Base-by-base conservation (phyloP, 2,329 filamentous ascomycete genomes). In the Claviceps pusilla region DNA sequence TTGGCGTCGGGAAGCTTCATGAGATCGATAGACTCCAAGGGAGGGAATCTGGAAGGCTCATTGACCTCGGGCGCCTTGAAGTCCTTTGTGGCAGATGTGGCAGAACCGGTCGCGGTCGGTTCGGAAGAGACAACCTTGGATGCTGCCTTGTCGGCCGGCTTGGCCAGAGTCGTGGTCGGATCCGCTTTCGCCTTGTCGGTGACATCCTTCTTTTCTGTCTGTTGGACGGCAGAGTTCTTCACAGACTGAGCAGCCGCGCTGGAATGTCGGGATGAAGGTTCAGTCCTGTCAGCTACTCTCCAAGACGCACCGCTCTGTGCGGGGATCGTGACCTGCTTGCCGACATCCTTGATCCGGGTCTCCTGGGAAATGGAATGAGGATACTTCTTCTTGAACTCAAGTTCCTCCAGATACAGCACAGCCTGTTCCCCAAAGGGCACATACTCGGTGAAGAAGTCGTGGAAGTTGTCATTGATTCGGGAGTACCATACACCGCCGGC, bases 371-470 rank as follows among this genome's bases (percentile, higher is more conserved):
- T 55, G 60, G 70, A 73, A 64, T 70, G 73, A 61, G 72, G 79
- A 74, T 95, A 96, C 55, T 87, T 83, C 71, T 86, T 89, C 66
- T 86, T 82, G 74, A 95, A 96, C 65, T 96, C 89, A 61, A 86
- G 81, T 73, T 98, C 93, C 71, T 98, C 93, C 52, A 98, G 84
- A 73, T 95, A 97, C 31, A 95, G 81, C 48, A 98, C 91, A 19
- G 86, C 86, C 67, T 95, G 88, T 72, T 98, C 93, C 64, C 90
- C 93, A 61, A 87, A 95, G 28, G 93, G 93, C 19, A 98, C 73
- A 69, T 91, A 98, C 72, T 96, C 90, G 63, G 90, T 97, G 73
- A 98, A 98, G 76, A 96, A 93, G 71, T 98, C 93, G 72, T 98
- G 91, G 79, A 97, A 98, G 72, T 89, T 95, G 75, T 98, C 93